Conservation (phyloP, 106 monocot species). For the Posidonia australis region DNA sequence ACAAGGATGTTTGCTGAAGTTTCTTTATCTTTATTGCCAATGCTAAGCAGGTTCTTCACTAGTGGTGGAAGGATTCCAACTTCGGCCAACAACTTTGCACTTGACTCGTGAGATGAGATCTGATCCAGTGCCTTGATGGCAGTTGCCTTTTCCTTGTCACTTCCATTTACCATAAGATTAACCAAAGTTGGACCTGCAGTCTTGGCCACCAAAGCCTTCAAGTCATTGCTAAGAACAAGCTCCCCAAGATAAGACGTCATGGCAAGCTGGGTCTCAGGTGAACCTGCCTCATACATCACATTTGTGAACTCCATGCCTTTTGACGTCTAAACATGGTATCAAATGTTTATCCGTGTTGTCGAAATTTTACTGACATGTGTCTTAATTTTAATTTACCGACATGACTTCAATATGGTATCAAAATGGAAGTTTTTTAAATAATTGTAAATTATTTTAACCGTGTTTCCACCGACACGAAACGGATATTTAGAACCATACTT, state of each 20-base stretch:
- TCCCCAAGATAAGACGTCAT: slow-evolving; percentile 22
- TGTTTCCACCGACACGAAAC: too few species aligned
- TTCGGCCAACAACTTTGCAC: slow-evolving; percentile 11
- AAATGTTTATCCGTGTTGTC: too few species aligned
- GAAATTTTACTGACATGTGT: too few species aligned
- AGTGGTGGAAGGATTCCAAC: slow-evolving; percentile 25
- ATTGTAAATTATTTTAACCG: too few species aligned
- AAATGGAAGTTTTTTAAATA: too few species aligned
- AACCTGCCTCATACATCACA: slow-evolving; percentile 9
- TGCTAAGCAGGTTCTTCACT: slow-evolving; percentile 7
- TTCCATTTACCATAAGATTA: slow-evolving; percentile 37
- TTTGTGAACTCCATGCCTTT: not conserved
- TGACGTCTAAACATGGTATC: too few species aligned
- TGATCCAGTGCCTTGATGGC: slow-evolving; percentile 22
- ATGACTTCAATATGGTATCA: too few species aligned
- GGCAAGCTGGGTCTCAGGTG: slow-evolving; percentile 21
- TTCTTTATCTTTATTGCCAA: slow-evolving; percentile 17
- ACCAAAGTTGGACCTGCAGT: slow-evolving; percentile 31
- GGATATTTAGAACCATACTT: too few species aligned
- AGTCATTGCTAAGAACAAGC: slow-evolving; percentile 21
- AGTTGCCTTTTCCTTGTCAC: slow-evolving; percentile 1
- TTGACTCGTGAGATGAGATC: slow-evolving; percentile 15
- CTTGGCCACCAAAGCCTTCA: slow-evolving; percentile 13
- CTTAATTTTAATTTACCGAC: too few species aligned
- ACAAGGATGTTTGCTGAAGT: slow-evolving; percentile 25